These are phyloP conservation scores for Suillus subalutaceus DNA, from an alignment of 768 basidiomycete species.

Conservation along the genomic window DNA sequence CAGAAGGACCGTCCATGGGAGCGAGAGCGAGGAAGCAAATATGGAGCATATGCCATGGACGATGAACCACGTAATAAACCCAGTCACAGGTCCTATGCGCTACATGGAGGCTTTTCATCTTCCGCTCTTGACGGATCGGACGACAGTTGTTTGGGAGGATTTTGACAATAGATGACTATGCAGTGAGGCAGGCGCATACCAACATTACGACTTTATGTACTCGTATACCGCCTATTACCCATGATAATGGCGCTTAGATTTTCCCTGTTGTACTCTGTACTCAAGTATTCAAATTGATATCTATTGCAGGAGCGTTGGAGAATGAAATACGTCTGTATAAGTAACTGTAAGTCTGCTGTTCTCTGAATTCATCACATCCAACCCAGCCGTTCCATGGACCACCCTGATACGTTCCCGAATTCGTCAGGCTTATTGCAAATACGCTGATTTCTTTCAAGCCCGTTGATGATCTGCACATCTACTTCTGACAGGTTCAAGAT, in stretches of 20 bases:
- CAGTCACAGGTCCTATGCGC: slow-evolving; percentile 12
- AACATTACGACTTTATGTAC: background rate
- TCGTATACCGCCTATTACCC: slow-evolving; percentile 7
- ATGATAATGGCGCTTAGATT: slow-evolving; percentile 13
- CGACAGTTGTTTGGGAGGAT: slow-evolving; percentile 23
- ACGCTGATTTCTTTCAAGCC: slow-evolving; percentile 41
- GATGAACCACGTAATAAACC: slow-evolving; percentile 16
- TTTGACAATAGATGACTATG: slow-evolving; percentile 8
- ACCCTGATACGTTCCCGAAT: slow-evolving; percentile 40
- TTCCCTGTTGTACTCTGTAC: slow-evolving; percentile 11
- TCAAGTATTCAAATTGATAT: slow-evolving; percentile 6
- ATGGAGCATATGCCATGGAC: slow-evolving; percentile 7
- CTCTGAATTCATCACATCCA: slow-evolving; percentile 27
- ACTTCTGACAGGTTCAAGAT: slow-evolving; percentile 37
- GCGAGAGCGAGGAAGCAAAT: slow-evolving; percentile 15
- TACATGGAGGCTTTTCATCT: slow-evolving; percentile 5
- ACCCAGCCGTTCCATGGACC: slow-evolving; percentile 42
- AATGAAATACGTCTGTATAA: background rate
- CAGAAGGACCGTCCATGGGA: slow-evolving; percentile 18
- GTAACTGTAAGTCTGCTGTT: background rate
- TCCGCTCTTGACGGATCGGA: slow-evolving; percentile 11
- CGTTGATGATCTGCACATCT: slow-evolving; percentile 44
- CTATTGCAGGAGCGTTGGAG: background rate
- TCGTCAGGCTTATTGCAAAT: slow-evolving; percentile 43
- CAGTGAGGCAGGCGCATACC: background rate